Evolutionary conservation across 1,284 basidiomycete species (phyloP), one percentile per base, ranked within the genome.

Genomic region (Heliocybe sulcata): DNA sequence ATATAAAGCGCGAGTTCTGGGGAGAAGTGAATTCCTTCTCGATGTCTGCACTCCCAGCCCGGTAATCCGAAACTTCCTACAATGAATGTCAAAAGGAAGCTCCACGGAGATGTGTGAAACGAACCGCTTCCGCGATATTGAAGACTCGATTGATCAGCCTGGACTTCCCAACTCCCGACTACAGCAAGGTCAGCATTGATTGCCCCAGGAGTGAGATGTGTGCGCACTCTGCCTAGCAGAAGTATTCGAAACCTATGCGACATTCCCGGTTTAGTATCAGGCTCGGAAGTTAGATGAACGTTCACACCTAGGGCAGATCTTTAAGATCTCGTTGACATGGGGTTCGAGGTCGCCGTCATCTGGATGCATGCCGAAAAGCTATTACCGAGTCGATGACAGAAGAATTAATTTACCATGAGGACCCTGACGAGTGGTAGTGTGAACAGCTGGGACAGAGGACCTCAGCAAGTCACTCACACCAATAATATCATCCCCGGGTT

Each of bases 91-190:
- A 25, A 11, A 49, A 25, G 16, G 14, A 6, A 49, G 12, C 11
- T 23, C 20, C 4, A n/a, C 14, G 47, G 16, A n/a, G 47, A 49
- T 11, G 12, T 23, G n/a, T n/a, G n/a, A n/a, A n/a, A n/a, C n/a
- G n/a, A n/a, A 49, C 47, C 23, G 27, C 47, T 26, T 49, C 9
- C 14, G 3, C n/a, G 47, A 49, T 29, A 29, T 49, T 49, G 47
- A 49, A 49, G 47, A 49, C 25, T 12, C 23, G 12, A n/a, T 49
- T 49, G 8, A 49, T 49, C 4, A 49, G 47, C 12, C 11, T 12
- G 8, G 47, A 29, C 47, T 49, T 49, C 6, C 47, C 47, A 14
- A 49, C 47, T 23, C 47, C 47, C 12, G 47, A 49, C 47, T 49
- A 25, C 8, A 42, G 6, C 16, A 6, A 42, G 38, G 3, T n/a